phyloP scores from a whole-genome alignment of 345 rosid species.

The Boechera stricta region DNA sequence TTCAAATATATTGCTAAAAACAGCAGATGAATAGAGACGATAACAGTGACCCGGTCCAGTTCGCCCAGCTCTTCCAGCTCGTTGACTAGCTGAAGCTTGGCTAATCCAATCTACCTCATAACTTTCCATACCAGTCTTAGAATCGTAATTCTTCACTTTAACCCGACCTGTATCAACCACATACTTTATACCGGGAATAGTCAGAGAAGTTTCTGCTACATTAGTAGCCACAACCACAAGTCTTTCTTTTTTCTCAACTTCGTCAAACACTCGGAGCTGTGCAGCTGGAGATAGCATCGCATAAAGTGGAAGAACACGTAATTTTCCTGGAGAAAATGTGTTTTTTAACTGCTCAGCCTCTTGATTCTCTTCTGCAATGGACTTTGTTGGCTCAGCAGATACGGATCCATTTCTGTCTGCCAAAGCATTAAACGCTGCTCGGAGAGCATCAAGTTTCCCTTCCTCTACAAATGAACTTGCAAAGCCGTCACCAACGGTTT shows the following conservation, averaged over 20 bases:
- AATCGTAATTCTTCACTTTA: slow-evolving; percentile 78
- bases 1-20: slow-evolving; percentile 69
- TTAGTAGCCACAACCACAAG: slow-evolving; percentile 93
- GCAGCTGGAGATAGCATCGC: slow-evolving; percentile 91
- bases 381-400: slow-evolving; percentile 39
- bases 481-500: slow-evolving; percentile 50
- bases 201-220: slow-evolving; percentile 95
- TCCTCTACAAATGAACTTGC: slow-evolving; percentile 39
- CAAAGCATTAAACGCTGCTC: slow-evolving; percentile 76
- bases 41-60: slow-evolving; percentile 96
- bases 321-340: slow-evolving; percentile 36
- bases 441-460: slow-evolving; percentile 63
- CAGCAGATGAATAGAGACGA: slow-evolving; percentile 86
- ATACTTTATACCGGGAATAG: slow-evolving; percentile 93
- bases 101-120: slow-evolving; percentile 88
- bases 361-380: slow-evolving; percentile 33
- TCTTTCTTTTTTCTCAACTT: slow-evolving; percentile 77
- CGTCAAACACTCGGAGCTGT: slow-evolving; percentile 82
- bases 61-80: slow-evolving; percentile 98
- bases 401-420: slow-evolving; percentile 49
- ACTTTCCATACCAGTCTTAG: slow-evolving; percentile 73
- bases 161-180: slow-evolving; percentile 96
- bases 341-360: slow-evolving; percentile 39
- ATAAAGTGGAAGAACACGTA: slow-evolving; percentile 83
- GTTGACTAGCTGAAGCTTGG: slow-evolving; percentile 92